Base-by-base conservation (phyloP, 768 basidiomycete species). In the Trametes elegans region DNA sequence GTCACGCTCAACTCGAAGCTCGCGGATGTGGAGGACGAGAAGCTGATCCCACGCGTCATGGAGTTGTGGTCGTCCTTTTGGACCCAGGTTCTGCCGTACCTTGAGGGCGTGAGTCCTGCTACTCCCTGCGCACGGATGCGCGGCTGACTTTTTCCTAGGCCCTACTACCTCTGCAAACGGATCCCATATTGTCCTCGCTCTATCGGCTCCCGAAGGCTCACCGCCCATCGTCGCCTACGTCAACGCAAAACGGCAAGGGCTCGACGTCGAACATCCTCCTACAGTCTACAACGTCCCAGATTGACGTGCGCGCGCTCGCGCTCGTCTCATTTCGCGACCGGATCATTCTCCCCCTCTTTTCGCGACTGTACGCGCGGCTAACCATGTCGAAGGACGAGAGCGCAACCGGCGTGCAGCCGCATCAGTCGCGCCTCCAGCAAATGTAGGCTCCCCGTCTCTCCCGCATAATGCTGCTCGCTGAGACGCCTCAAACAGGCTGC, bases 11-110 rank as follows among this genome's bases (percentile, higher is more conserved):
- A 91, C 61, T 84, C 92, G 0, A 94, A 91, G 64, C 76, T 98
- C 5, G 74, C 79, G 27, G 84, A 80, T 3, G 73, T 88, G 8
- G 88, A 93, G 24, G 93, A 95, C 38, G 85, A 87, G 34, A 82
- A 87, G 64, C 76, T 98, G 14, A 73, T 95, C 5, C 75, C 75
- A 5, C 79, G 91, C 26, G 78, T 96, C 16, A 89, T 93, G 2
- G 93, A 95, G 62, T 78, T 90, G 16, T 98, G 94, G 93, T 82
- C 79, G 13, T 95, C 96, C 76, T 97, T 97, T 71, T 96, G 90
- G 88, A 88, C 88, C 62, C 85, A 90, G 57, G 85, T 93, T 24
- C 73, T 94, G 7, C 88, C 91, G 7, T 94, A 93, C 66, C 75
- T 93, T 29, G 91, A 93, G 78, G 91, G 90, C 50, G 90, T 93